Evolutionary conservation across 2,329 filamentous ascomycete genomes (phyloP), one percentile per base, ranked within the genome.

Genomic region (Penicillium sp.): DNA sequence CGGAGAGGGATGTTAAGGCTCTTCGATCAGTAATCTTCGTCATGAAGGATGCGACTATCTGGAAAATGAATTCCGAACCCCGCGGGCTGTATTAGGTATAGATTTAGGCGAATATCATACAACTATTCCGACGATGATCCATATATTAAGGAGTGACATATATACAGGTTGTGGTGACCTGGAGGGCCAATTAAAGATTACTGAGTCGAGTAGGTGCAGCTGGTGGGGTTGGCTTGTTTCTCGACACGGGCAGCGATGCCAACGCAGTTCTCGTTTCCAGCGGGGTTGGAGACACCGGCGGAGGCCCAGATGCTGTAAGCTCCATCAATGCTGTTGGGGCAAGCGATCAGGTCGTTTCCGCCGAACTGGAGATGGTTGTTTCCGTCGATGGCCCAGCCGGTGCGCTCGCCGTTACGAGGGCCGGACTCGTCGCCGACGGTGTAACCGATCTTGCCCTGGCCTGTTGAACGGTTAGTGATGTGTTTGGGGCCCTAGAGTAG

Each of bases 371-470:
- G 78, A 68, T 84, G 69, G 63, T 75, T 76, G 62, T 75, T 75
- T 58, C 72, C 69, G 68, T 81, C 78, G 53, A 87, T 64, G 26
- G 73, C 66, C 78, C 83, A 89, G 59, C 79, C 79, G 49, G 76
- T 77, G 57, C 76, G 74, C 77, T 87, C 82, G 29, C 63, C 72
- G 70, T 84, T 81, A 38, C 66, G 67, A 31, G 80, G 78, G 0
- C 75, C 60, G 7, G 67, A 59, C 66, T 81, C 67, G 45, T 67
- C 80, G 47, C 82, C 82, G 4, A 81, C 84, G 38, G 80, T 80
- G 77, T 86, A 88, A 47, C 81, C 80, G 47, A 87, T 69, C 23
- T 78, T 74, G 55, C 86, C 86, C 66, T 85, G 83, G 66, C 84
- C 82, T 84, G 31, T 60, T 19, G 38, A 3, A 29, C n/a, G 9